phyloP scores from a whole-genome alignment of 2,329 filamentous ascomycete genomes.

The Calonectria hawksworthii region DNA sequence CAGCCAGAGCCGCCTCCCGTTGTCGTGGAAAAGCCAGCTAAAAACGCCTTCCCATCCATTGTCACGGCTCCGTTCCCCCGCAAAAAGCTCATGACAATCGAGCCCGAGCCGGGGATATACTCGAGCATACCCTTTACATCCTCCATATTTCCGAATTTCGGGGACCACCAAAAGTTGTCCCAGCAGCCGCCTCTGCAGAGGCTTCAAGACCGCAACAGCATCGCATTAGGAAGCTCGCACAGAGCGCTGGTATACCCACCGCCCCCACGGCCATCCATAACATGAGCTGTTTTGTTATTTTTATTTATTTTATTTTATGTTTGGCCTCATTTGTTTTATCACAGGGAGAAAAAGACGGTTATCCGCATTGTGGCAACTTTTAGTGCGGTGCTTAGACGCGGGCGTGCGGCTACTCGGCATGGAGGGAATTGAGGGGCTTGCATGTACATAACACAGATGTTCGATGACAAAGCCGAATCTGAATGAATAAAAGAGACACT shows the following conservation, averaged over 20 bases:
- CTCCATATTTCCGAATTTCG: not conserved
- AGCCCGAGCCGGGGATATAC: not conserved
- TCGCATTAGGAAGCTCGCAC: not conserved
- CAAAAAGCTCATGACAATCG: conserved; percentile 8
- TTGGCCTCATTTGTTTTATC: not conserved
- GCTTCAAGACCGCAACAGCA: not conserved
- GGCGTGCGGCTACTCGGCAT: not conserved
- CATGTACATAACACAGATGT: not conserved
- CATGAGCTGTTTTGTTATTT: not conserved
- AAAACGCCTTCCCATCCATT: not conserved
- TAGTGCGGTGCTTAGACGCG: not conserved
- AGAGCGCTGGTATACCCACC: not conserved
- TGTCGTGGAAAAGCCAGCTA: not conserved
- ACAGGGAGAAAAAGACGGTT: not conserved
- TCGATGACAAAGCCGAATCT: not conserved
- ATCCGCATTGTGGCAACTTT: not conserved
- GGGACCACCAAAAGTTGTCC: not conserved
- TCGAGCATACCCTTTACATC: not conserved
- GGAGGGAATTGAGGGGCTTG: not conserved
- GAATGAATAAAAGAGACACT: not conserved
- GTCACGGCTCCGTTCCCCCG: not conserved
- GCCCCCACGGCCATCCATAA: not conserved
- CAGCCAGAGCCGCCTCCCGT: not conserved
- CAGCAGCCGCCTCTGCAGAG: not conserved
- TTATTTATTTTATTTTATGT: not conserved